Evolutionary conservation across 306 rosid species (phyloP), one percentile per base, ranked within the genome.

Genomic region (barrel medic (Medicago truncatula)): DNA sequence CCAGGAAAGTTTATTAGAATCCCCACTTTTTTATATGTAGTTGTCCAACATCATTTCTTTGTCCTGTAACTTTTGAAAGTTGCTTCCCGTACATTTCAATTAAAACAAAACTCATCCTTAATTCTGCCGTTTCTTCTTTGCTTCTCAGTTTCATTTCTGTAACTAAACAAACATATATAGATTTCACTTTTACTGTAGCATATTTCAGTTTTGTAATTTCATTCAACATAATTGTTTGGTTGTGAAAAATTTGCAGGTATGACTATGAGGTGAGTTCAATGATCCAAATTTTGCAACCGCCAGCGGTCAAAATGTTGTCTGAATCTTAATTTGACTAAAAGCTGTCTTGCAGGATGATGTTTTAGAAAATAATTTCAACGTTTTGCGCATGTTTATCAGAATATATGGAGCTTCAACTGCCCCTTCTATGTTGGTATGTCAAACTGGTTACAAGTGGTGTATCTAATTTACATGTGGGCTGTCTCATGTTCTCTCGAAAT

Each of bases 181-280:
- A 64, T 83, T 80, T 70, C 76, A 71, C 41, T 14, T 49, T 46
- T 78, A 47, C 71, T 77, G 65, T 77, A 74, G 82, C 74, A 57
- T 39, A 71, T 61, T 57, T 63, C 78, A 9, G 73, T 80, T 81
- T 81, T 76, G 61, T 71, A n/a, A 76, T 78, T 85, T 79, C 62
- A 68, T 72, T 76, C 64, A 76, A 78, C 83, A 80, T 71, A 80
- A 73, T 46, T 82, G 81, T 80, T 57, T 52, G 36, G 83, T 74
- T 57, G 25, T 66, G 76, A 67, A 77, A 78, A 76, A 76, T 34
- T 76, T 77, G 83, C 85, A 94, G 98, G 90, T 91, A 89, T 86
- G 98, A 94, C 88, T 91, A 94, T 38, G 98, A 94, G 95, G 98
- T 89, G 80, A 85, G 86, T 74, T 80, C 75, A 53, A 17, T 13